A percentile compares a stretch with the other conserved stretches of the same genome.
These are phyloP conservation scores for Cryptosporidium meleagridis DNA, from an alignment of 169 alveolate species.

Conservation along the genomic window DNA sequence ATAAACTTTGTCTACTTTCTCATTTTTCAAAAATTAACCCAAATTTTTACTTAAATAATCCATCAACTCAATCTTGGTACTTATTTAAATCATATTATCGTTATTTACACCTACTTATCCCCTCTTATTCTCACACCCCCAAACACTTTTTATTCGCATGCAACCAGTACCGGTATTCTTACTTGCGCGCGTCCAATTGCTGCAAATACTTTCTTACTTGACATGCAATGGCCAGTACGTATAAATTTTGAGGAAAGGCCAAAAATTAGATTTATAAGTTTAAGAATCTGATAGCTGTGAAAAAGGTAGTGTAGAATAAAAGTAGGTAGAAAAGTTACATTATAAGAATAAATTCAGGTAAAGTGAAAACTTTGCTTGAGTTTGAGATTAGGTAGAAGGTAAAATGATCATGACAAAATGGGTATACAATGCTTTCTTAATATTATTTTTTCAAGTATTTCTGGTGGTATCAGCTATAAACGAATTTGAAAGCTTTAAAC, in stretches of 20 bases:
- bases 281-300: background rate
- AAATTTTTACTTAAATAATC: too few relatives aligned
- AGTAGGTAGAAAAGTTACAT: conserved; percentile 20
- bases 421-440: background rate
- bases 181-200: conserved; percentile 2
- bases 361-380: conserved; percentile 7
- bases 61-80: background rate
- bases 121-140: background rate
- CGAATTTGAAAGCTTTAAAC: conserved; percentile 12
- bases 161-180: conserved; percentile 29
- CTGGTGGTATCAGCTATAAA: background rate
- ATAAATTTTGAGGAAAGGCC: conserved; percentile 27
- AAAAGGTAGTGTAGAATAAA: conserved; percentile 19
- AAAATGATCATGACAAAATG: background rate
- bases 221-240: conserved; percentile 69
- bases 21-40: too few relatives aligned
- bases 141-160: conserved; percentile 1
- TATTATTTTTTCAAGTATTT: conserved; percentile 7
- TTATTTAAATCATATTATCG: background rate
- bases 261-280: background rate
- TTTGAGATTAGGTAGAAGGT: background rate
- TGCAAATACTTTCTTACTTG: conserved; percentile 47
- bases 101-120: too few relatives aligned
- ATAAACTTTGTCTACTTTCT: background rate
- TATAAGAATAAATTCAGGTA: background rate